phyloP scores from a whole-genome alignment of 2,329 filamentous ascomycete genomes.

The Botryotinia globosa region DNA sequence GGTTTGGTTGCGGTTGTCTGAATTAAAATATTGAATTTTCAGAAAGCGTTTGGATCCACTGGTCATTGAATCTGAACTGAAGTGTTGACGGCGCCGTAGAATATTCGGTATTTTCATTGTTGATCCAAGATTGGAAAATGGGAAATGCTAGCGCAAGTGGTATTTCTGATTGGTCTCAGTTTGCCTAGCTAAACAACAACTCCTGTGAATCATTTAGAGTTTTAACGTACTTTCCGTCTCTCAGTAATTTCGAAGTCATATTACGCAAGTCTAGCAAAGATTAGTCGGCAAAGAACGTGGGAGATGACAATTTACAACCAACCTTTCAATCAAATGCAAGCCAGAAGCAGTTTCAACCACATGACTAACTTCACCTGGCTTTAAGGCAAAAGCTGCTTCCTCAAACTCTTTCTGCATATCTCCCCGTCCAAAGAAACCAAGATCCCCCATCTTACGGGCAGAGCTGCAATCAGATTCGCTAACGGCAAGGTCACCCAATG shows the following conservation, averaged over 20 bases:
- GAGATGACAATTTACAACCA: slow-evolving; percentile 14
- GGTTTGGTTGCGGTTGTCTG: background rate
- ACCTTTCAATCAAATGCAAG: slow-evolving; percentile 94
- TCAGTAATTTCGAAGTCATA: background rate
- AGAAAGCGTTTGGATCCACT: background rate
- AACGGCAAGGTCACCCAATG: slow-evolving; percentile 78
- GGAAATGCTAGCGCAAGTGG: background rate
- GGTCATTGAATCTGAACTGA: background rate
- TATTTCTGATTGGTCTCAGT: background rate
- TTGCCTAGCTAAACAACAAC: background rate
- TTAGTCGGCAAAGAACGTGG: background rate
- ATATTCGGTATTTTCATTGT: background rate
- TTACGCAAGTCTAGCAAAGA: slow-evolving; percentile 14
- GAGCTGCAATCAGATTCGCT: slow-evolving; percentile 95
- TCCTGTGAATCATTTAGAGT: background rate
- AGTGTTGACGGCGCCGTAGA: background rate
- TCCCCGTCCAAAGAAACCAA: slow-evolving; percentile 90
- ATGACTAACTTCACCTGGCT: slow-evolving; percentile 80
- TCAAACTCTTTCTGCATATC: slow-evolving; percentile 99
- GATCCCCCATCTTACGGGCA: slow-evolving; percentile 86
- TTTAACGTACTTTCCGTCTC: background rate
- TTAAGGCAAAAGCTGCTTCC: slow-evolving; percentile 86
- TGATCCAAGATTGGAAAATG: background rate
- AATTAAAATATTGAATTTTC: background rate
- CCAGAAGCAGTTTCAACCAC: slow-evolving; percentile 92